Conservation (phyloP, 1,284 basidiomycete species). For the Ganoderma leucocontextum region DNA sequence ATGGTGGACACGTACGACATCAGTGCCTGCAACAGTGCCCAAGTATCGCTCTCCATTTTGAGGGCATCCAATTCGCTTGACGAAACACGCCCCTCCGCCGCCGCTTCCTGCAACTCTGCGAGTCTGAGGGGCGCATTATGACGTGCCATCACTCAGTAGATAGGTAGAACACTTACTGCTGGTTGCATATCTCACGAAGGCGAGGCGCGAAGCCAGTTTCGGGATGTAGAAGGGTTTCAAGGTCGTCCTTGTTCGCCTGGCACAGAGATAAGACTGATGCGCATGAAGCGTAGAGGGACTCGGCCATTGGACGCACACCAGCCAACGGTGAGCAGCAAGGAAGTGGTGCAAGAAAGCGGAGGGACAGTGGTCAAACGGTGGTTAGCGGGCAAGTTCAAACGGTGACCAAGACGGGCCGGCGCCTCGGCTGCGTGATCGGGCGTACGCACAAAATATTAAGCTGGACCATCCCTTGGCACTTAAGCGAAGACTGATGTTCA, state of each 20-base stretch:
- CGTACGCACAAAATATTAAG: no score
- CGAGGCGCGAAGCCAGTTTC: slow-evolving; percentile 74
- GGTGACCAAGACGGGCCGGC: no score
- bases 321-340: neutral
- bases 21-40: slow-evolving; percentile 80
- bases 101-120: slow-evolving; percentile 56
- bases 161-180: slow-evolving; percentile 57
- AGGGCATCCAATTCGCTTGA: slow-evolving; percentile 67
- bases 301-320: slow-evolving; percentile 37
- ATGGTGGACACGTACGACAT: slow-evolving; percentile 58
- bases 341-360: neutral
- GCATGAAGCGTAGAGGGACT: slow-evolving; percentile 61
- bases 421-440: no score
- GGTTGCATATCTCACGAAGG: slow-evolving; percentile 67
- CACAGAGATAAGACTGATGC: slow-evolving; percentile 70
- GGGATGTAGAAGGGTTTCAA: slow-evolving; percentile 67
- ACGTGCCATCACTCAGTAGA: neutral
- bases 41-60: slow-evolving; percentile 81
- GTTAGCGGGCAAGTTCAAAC: neutral
- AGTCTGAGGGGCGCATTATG: slow-evolving; percentile 48
- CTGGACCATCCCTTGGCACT: no score
- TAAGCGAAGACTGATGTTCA: no score
- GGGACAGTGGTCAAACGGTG: neutral
- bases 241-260: slow-evolving; percentile 66
- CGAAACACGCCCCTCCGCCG: slow-evolving; percentile 46